Evolutionary conservation across 805 yeast genomes (phyloP), one percentile per base, ranked within the genome.

Genomic region (Starmerella khaoyaiensis): DNA sequence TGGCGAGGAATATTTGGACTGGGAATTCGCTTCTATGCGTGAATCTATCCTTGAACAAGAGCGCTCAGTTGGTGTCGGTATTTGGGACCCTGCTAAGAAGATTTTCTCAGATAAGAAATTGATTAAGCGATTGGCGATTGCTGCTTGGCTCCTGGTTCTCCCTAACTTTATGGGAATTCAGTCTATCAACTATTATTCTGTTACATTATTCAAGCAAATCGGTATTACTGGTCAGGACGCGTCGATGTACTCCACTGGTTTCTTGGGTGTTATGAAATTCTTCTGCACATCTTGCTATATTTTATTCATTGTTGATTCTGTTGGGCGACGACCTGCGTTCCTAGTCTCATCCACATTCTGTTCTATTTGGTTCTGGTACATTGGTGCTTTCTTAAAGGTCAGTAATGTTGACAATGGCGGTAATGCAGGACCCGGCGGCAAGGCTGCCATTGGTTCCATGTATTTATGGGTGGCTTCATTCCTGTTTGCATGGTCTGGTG

Each of bases 161-260:
- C 42, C 37, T 9, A 39, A 39, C 31, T 39, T 39, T 32, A 39
- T 39, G 42, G 42, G 42, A 8, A 39, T 39, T 16, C 42, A 39
- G 20, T 28, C 38, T 24, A 33, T 39, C 34, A 39, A 39, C 24
- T 39, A 39, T 24, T 39, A 39, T 23, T 34, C 38, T 3, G 35
- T 29, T 5, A 34, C 37, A 5, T 24, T 39, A 31, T 39, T 39
- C 42, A 28, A 39, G 15, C 38, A 33, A 17, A 32, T 39, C 17
- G 42, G 42, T 9, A 14, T 39, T 24, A 23, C 23, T 20, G 42
- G 42, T n/a, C 27, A 28, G 23, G 28, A 39, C 14, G 42, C 42
- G 18, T 28, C 38, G 7, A 33, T 39, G 38, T 39, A 29, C 39
- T 33, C 37, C 5, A 34, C 39, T 6, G 42, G 42, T 3, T 39